A percentile compares a stretch with the other conserved stretches of the same genome.
Conservation (phyloP, 2,329 filamentous ascomycete species). For the Neonectria coccinea region DNA sequence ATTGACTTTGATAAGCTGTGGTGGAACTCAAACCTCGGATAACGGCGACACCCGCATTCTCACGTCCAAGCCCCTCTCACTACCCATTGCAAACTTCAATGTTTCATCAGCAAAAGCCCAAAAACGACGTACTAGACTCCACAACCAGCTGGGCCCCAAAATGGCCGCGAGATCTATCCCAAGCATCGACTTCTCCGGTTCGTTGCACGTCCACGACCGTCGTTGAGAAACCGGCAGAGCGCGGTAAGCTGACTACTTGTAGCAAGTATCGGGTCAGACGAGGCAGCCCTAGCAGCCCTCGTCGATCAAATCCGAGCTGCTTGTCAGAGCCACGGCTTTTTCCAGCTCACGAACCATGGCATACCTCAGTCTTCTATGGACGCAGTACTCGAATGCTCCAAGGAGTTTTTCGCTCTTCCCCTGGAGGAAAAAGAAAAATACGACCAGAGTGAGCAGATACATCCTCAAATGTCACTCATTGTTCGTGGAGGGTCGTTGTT, state of each 20-base stretch:
- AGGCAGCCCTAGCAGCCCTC: background rate
- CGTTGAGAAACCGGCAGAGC: background rate
- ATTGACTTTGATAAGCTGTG: background rate
- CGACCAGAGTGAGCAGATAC: conserved; percentile 6
- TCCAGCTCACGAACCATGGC: conserved; percentile 24
- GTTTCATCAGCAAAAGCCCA: background rate
- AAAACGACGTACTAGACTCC: too few relatives aligned
- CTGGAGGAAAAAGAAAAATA: conserved; percentile 22
- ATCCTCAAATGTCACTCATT: too few relatives aligned
- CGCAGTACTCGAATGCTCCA: conserved; percentile 7
- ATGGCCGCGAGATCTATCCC: conserved; percentile 14
- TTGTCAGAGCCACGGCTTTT: conserved; percentile 25
- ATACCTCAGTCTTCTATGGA: conserved; percentile 21
- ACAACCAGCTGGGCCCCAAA: background rate
- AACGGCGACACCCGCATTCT: background rate
- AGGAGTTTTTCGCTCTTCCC: conserved; percentile 16
- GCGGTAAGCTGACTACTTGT: background rate
- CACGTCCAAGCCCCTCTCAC: background rate
- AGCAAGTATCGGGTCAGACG: background rate
- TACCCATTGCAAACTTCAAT: background rate
- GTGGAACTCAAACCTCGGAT: background rate
- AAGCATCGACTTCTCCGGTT: conserved; percentile 24
- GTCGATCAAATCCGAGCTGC: conserved; percentile 12
- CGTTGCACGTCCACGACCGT: background rate
- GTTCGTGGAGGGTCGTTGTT: background rate